These are phyloP conservation scores for Helenozyma baotianmanensis DNA, from an alignment of 805 yeast genomes.

Conservation along the genomic window DNA sequence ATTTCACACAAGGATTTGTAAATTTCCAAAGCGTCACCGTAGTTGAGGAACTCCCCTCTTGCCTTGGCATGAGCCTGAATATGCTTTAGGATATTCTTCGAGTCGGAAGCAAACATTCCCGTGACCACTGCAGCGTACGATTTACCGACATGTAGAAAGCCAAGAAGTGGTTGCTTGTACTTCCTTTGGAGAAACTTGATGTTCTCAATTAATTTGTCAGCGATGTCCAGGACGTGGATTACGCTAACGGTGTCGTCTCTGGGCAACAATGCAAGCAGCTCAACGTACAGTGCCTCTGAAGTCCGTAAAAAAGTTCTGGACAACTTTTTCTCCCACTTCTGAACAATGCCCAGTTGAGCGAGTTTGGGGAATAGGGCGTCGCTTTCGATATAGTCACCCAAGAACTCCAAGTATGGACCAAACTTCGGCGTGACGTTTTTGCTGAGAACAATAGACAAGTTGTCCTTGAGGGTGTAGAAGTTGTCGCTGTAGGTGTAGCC, in stretches of 20 bases:
- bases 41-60: conserved; percentile 34
- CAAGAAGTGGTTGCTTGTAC: conserved; percentile 60
- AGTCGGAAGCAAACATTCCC: conserved; percentile 50
- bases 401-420: conserved; percentile 45
- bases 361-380: conserved; percentile 41
- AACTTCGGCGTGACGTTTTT: conserved; percentile 50
- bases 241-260: conserved; percentile 49
- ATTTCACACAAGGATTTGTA: conserved; percentile 52
- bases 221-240: conserved; percentile 52
- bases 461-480: conserved; percentile 41
- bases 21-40: conserved; percentile 54
- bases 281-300: conserved; percentile 38
- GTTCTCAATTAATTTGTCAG: conserved; percentile 47
- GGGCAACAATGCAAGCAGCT: conserved; percentile 47
- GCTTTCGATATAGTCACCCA: conserved; percentile 47
- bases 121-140: conserved; percentile 47
- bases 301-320: conserved; percentile 30
- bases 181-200: conserved; percentile 52
- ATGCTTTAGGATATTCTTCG: conserved; percentile 46
- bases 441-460: conserved; percentile 39
- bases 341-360: conserved; percentile 32
- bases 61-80: conserved; percentile 38
- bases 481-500: conserved; percentile 42
- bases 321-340: conserved; percentile 43
- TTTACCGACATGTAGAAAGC: conserved; percentile 47